Evolutionary conservation across 805 yeast species (phyloP), one percentile per base, ranked within the genome.

Genomic region (Jamesozyma jinghongensis): DNA sequence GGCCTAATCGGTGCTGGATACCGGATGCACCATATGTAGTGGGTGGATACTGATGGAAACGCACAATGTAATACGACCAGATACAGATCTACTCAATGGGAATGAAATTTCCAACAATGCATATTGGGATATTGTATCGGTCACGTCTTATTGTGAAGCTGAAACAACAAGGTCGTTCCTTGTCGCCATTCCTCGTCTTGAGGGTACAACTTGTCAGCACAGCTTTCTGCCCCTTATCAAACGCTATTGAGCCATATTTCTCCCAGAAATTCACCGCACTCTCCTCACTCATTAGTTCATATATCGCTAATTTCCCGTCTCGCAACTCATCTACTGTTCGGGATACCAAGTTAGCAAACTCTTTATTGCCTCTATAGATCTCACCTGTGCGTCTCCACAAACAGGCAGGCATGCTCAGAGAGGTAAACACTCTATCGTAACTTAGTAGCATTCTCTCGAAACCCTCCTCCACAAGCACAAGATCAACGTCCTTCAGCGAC

Each of bases 191-290:
- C 50, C 77, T 77, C 1, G 94, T 80, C 52, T 94, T 69, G 45
- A 90, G 67, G 51, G 82, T 85, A 64, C 97, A 90, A 59, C 94
- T 82, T 1, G 96, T 88, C 51, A 90, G 64, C 3, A 90, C 95
- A 0, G 97, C 96, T 57, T 90, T 90, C 54, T 88, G 97, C 1
- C 92, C 90, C 50, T 88, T 83, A 54, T 90, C 97, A 63, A 90
- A 88, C 4, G 97, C 97, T 54, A 88, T 85, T 3, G 94, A 87
- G 3, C 96, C 96, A 55, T 88, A 90, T 58, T 88, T 88, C 55
- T 90, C 97, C 97, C 97, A 90, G 58, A 86, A 90, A 53, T 86
- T 88, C 16, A 90, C 97, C 20, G 96, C 94, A 54, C 95, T 83
- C 51, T 88, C 96, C 59, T 88, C 97, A 37, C 87, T 80, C 95